These are phyloP conservation scores for Venustampulla echinocandica DNA, from an alignment of 495 filamentous ascomycete species.

Conservation along the genomic window DNA sequence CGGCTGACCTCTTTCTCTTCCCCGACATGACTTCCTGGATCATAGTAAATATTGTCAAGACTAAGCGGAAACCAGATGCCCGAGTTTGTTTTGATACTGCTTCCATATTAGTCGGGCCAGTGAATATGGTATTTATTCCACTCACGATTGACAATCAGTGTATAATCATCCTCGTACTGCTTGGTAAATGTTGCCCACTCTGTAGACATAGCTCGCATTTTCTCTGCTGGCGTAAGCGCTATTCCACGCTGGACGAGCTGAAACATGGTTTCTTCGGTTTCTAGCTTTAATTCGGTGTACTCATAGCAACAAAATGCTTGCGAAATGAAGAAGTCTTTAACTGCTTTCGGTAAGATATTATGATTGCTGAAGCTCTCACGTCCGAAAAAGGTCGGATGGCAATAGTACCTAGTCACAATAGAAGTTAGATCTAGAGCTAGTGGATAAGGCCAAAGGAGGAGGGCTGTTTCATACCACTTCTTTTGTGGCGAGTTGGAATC, in stretches of 20 bases:
- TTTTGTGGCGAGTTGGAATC: slow-evolving; percentile 25
- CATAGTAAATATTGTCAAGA: slow-evolving; percentile 22
- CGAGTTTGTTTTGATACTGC: slow-evolving; percentile 25
- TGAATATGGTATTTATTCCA: not conserved
- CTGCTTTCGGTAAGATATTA: slow-evolving; percentile 25
- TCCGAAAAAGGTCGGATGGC: slow-evolving; percentile 19
- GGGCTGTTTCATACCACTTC: slow-evolving; percentile 15
- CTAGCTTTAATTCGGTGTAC: slow-evolving; percentile 27
- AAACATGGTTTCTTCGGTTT: slow-evolving; percentile 43
- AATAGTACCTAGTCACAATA: slow-evolving; percentile 15
- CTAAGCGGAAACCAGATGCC: slow-evolving; percentile 29
- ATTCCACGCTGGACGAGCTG: slow-evolving; percentile 39
- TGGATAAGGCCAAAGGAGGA: not conserved
- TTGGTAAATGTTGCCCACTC: slow-evolving; percentile 35
- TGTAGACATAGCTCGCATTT: slow-evolving; percentile 37
- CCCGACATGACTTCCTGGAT: slow-evolving; percentile 16
- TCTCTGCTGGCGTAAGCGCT: slow-evolving; percentile 38
- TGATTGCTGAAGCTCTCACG: slow-evolving; percentile 14
- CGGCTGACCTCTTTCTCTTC: not conserved
- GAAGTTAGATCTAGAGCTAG: not conserved
- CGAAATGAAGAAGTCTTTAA: slow-evolving; percentile 27
- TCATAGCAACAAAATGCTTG: slow-evolving; percentile 35
- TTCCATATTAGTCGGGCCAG: slow-evolving; percentile 10
- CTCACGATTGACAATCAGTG: slow-evolving; percentile 27
- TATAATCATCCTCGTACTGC: slow-evolving; percentile 33